Evolutionary conservation across 495 filamentous ascomycete genomes (phyloP).

Genomic region (Penicillium ochrochloron): DNA sequence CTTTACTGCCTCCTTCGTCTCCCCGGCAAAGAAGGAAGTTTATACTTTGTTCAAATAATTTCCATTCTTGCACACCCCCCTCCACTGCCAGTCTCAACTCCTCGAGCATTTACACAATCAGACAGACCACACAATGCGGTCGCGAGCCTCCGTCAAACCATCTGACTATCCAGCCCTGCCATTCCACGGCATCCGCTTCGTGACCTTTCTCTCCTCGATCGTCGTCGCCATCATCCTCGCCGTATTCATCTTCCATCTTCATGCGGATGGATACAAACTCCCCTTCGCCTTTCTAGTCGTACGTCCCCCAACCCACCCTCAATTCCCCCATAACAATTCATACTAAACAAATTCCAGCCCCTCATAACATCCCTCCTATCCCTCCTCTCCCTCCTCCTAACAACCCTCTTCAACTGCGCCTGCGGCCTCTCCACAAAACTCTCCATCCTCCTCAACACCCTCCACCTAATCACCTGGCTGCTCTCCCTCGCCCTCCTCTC

Average conservation of each 20-base stretch:
- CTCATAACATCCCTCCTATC: conserved; percentile 59
- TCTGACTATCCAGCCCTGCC: conserved; percentile 61
- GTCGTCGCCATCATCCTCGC: conserved; percentile 62
- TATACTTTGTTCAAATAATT: not conserved
- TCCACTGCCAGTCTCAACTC: conserved; percentile 1
- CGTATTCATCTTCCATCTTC: conserved; percentile 66
- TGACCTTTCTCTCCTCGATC: conserved; percentile 57
- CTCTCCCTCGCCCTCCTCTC: conserved; percentile 59
- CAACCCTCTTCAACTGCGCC: conserved; percentile 60
- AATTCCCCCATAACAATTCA: conserved; percentile 10
- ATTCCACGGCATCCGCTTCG: conserved; percentile 60
- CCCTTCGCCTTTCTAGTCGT: conserved; percentile 71
- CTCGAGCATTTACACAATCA: conserved; percentile 3
- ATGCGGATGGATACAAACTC: conserved; percentile 54
- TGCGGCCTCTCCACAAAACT: conserved; percentile 60
- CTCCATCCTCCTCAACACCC: conserved; percentile 57
- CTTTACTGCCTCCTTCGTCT: conserved; percentile 3
- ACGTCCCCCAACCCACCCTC: conserved; percentile 28
- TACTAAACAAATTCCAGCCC: conserved; percentile 49
- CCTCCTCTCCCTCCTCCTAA: conserved; percentile 55
- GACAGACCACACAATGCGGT: conserved; percentile 32
- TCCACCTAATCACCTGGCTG: conserved; percentile 60
- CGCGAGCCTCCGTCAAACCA: conserved; percentile 48
- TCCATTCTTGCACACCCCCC: not conserved
- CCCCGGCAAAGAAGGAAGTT: not conserved